phyloP scores from a whole-genome alignment of 2,329 filamentous ascomycete species.

The Aureobasidium zeae region DNA sequence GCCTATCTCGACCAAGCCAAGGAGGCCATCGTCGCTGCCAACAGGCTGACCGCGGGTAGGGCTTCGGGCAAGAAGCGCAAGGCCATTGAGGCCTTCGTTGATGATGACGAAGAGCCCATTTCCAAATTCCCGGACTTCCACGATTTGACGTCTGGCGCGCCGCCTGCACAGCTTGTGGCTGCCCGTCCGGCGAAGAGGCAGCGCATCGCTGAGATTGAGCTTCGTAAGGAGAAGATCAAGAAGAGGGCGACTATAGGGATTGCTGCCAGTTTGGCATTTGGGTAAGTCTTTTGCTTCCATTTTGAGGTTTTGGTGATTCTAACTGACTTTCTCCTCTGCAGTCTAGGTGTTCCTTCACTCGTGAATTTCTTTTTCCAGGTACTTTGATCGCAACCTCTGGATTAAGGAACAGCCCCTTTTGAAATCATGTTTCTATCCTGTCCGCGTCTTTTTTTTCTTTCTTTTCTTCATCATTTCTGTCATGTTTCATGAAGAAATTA shows the following conservation, averaged over 20 bases:
- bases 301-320: background rate
- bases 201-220: constrained; percentile 64
- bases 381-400: background rate
- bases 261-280: constrained; percentile 76
- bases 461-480: background rate
- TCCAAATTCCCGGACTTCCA: constrained; percentile 24
- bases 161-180: constrained; percentile 35
- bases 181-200: constrained; percentile 59
- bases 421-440: no score
- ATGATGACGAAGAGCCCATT: constrained; percentile 41
- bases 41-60: constrained; percentile 35
- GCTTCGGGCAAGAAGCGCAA: constrained; percentile 54
- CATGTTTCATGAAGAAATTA: no score
- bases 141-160: background rate
- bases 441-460: no score
- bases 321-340: background rate
- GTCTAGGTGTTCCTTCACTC: background rate
- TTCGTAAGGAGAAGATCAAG: constrained; percentile 78
- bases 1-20: constrained; percentile 80
- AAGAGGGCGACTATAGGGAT: constrained; percentile 79
- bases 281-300: constrained; percentile 55
- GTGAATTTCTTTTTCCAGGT: constrained; percentile 4
- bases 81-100: constrained; percentile 56
- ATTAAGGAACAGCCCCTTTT: no score
- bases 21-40: constrained; percentile 72